These are phyloP conservation scores for Sugiyamaella xylanicola DNA, from an alignment of 1,139 yeast species.

Conservation along the genomic window DNA sequence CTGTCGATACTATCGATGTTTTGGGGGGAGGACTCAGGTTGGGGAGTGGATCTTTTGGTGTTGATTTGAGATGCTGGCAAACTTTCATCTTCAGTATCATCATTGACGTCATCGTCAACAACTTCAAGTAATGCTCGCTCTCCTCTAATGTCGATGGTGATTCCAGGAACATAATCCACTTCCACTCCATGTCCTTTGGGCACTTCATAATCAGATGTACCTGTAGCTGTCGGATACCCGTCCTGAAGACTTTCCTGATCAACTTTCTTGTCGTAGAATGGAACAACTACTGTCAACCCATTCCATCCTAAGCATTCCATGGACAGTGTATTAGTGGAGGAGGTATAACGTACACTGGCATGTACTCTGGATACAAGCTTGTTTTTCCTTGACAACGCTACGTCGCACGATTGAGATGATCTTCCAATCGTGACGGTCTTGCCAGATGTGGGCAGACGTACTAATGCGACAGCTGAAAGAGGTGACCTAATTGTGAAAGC, in stretches of 20 bases:
- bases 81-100: slow-evolving; percentile 42
- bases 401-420: slow-evolving; percentile 63
- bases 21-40: slow-evolving; percentile 6
- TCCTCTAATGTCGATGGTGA: slow-evolving; percentile 63
- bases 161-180: slow-evolving; percentile 58
- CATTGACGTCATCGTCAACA: slow-evolving; percentile 46
- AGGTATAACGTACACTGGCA: slow-evolving; percentile 46
- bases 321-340: slow-evolving; percentile 32
- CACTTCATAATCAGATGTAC: slow-evolving; percentile 44
- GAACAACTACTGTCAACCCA: slow-evolving; percentile 65
- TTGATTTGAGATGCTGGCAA: slow-evolving; percentile 2
- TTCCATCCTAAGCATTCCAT: slow-evolving; percentile 70
- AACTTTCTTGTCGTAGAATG: slow-evolving; percentile 39
- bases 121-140: slow-evolving; percentile 60
- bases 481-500: slow-evolving; percentile 37
- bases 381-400: slow-evolving; percentile 56
- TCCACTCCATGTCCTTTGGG: slow-evolving; percentile 54
- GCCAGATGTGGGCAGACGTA: slow-evolving; percentile 41
- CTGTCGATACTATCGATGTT: no score
- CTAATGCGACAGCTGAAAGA: slow-evolving; percentile 38
- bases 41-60: slow-evolving; percentile 12
- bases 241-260: slow-evolving; percentile 22
- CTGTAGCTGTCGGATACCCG: slow-evolving; percentile 31
- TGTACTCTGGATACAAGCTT: slow-evolving; percentile 72
- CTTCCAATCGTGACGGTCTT: slow-evolving; percentile 55